Evolutionary conservation across 2,329 filamentous ascomycete species (phyloP).

Genomic region (Claviceps purpurea): DNA sequence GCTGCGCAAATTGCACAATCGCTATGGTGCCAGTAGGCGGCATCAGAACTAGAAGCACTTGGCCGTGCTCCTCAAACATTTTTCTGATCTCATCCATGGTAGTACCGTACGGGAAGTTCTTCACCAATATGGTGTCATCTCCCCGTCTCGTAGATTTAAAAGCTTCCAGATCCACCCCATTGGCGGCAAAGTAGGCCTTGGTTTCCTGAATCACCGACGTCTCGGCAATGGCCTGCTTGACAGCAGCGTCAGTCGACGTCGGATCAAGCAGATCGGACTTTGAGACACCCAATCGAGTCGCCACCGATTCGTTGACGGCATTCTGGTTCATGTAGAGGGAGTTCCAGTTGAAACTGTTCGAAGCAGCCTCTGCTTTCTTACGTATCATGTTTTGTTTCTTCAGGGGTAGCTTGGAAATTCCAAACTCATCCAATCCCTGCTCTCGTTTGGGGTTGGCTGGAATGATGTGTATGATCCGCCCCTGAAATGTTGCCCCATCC

Average conservation of each 20-base stretch:
- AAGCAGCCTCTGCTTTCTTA: constrained; percentile 67
- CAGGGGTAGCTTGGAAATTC: constrained; percentile 77
- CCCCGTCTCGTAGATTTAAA: constrained; percentile 79
- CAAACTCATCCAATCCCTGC: constrained; percentile 72
- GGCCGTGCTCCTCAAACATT: constrained; percentile 76
- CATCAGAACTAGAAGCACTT: constrained; percentile 73
- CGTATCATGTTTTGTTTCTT: constrained; percentile 91
- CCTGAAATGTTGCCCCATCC: constrained; percentile 83
- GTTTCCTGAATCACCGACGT: constrained; percentile 94
- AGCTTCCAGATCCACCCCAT: constrained; percentile 82
- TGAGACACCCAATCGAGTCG: constrained; percentile 71
- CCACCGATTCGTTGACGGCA: constrained; percentile 82
- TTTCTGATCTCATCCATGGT: constrained; percentile 64
- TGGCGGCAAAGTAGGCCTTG: constrained; percentile 75
- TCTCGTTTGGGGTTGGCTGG: constrained; percentile 74
- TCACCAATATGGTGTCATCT: constrained; percentile 78
- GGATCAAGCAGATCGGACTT: constrained; percentile 90
- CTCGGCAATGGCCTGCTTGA: constrained; percentile 94
- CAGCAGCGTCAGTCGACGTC: constrained; percentile 85
- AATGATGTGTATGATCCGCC: constrained; percentile 80
- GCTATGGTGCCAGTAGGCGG: constrained; percentile 87
- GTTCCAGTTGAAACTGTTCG: constrained; percentile 88
- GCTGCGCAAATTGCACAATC: constrained; percentile 74
- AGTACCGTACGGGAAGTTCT: constrained; percentile 84
- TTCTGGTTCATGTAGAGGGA: constrained; percentile 99